phyloP scores from a whole-genome alignment of 352 stramenopile species.

The Elongisporangium undulatum region DNA sequence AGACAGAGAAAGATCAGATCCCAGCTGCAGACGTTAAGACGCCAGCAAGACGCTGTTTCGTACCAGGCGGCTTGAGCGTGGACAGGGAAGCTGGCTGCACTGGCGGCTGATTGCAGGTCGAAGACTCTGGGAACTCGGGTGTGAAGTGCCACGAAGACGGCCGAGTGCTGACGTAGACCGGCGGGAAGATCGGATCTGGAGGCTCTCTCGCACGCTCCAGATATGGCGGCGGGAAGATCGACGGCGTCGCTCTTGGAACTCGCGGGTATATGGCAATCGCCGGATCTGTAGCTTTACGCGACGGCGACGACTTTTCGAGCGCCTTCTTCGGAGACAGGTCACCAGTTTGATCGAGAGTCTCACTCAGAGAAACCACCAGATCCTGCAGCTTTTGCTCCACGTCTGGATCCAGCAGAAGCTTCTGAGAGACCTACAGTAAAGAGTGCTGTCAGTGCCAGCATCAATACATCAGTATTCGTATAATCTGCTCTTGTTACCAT shows the following conservation, averaged over 20 bases:
- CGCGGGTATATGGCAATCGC: constrained; percentile 1
- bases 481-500: constrained; percentile 16
- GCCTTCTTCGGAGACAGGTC: background rate
- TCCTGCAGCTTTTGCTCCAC: constrained; percentile 23
- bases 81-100: background rate
- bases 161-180: constrained; percentile 25
- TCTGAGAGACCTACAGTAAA: constrained; percentile 18
- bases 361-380: constrained; percentile 27
- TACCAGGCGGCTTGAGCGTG: background rate
- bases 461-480: background rate
- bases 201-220: constrained; percentile 19
- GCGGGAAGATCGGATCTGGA: constrained; percentile 18
- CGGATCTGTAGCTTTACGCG: background rate
- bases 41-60: background rate
- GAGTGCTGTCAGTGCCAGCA: background rate
- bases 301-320: background rate
- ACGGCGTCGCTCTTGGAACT: constrained; percentile 4
- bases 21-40: background rate
- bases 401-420: constrained; percentile 18
- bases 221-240: constrained; percentile 30
- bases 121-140: background rate
- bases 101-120: background rate
- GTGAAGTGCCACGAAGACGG: constrained; percentile 24
- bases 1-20: background rate
- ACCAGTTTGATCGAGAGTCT: constrained; percentile 8